These are phyloP conservation scores for Boechera retrofracta DNA, from an alignment of 345 rosid genomes.

Conservation along the genomic window DNA sequence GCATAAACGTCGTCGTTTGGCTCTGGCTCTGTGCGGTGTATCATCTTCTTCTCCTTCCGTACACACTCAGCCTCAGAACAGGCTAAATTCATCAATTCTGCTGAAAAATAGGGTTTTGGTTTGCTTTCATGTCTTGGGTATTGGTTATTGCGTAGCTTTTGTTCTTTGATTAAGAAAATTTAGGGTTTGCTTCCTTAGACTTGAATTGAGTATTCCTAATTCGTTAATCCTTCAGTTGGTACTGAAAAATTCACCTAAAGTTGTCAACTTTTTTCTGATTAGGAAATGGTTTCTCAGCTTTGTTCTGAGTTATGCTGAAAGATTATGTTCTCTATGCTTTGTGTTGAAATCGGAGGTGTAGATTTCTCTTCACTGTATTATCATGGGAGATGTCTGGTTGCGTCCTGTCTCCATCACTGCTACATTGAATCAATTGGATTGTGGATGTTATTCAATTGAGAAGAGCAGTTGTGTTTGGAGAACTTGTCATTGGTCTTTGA, in stretches of 20 bases:
- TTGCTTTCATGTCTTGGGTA: not conserved
- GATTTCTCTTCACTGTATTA: not conserved
- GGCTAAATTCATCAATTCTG: conserved; percentile 1
- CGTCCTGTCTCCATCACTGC: conserved; percentile 40
- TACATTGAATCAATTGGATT: conserved; percentile 40
- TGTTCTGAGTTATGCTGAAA: conserved; percentile 3
- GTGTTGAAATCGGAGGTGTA: conserved; percentile 17
- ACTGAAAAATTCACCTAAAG: conserved; percentile 10
- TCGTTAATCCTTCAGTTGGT: not conserved
- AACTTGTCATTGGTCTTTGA: conserved; percentile 2
- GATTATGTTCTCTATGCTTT: conserved; percentile 12
- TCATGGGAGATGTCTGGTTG: conserved; percentile 45
- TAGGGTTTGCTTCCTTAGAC: conserved; percentile 18
- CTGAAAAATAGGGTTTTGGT: not conserved
- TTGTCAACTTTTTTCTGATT: conserved; percentile 10
- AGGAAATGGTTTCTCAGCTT: not conserved
- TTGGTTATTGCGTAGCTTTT: not conserved
- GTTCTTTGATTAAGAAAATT: not conserved
- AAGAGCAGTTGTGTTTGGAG: not conserved
- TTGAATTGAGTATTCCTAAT: conserved; percentile 5
- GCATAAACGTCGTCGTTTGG: not conserved
- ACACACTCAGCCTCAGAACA: conserved; percentile 10
- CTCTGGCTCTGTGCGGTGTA: not conserved
- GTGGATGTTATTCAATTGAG: conserved; percentile 4
- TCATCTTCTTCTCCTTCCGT: not conserved